Evolutionary conservation across 768 basidiomycete genomes (phyloP).

Genomic region (Mycena maculata): DNA sequence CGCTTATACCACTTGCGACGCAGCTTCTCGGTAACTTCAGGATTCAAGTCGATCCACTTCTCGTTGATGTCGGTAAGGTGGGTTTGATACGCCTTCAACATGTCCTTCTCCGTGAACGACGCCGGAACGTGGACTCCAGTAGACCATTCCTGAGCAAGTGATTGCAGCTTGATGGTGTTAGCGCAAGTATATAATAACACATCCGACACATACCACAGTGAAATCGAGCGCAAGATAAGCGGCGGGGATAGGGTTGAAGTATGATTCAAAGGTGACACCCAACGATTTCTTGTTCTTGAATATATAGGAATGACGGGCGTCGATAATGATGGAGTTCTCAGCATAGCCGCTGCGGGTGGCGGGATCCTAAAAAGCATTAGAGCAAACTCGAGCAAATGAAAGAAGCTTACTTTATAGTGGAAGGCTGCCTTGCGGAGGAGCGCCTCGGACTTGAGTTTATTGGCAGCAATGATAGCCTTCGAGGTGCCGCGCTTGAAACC

Average conservation of each 20-base stretch:
- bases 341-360: not conserved
- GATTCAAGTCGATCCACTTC: conserved; percentile 1
- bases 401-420: conserved; percentile 21
- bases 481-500: conserved; percentile 11
- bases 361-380: not conserved
- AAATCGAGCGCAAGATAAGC: not conserved
- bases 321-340: conserved; percentile 5
- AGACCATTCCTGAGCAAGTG: not conserved
- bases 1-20: conserved; percentile 11
- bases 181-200: not conserved
- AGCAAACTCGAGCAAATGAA: not conserved
- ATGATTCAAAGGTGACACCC: not conserved
- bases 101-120: conserved; percentile 9
- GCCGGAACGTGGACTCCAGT: not conserved
- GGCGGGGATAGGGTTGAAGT: conserved; percentile 14
- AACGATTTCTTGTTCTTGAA: conserved; percentile 2
- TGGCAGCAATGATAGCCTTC: not conserved
- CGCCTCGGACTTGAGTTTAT: not conserved
- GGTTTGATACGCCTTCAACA: not conserved
- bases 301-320: not conserved
- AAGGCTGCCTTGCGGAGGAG: not conserved
- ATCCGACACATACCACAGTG: conserved; percentile 1
- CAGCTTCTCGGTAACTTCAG: not conserved
- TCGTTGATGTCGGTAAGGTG: conserved; percentile 14
- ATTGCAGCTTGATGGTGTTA: conserved; percentile 3